Percentiles rank a stretch among this genome's conserved stretches.
These are phyloP conservation scores for Artemisia argyi DNA, from an alignment of 129 eudicot genomes.

Conservation along the genomic window DNA sequence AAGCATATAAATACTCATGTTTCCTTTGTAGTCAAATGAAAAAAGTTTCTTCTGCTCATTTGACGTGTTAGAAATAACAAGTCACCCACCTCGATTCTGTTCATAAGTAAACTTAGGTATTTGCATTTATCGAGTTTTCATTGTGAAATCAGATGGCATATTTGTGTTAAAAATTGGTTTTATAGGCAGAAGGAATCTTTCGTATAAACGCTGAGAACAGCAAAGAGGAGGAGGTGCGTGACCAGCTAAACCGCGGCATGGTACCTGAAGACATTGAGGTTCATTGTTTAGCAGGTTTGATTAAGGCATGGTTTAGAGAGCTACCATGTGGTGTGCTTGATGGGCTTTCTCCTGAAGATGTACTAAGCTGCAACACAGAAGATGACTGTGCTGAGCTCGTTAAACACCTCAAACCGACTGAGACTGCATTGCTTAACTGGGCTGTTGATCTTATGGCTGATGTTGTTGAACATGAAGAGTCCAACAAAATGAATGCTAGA, in stretches of 20 bases:
- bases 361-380: conserved; percentile 67
- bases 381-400: conserved; percentile 57
- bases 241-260: conserved; percentile 79
- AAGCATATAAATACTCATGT: no score
- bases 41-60: neutral
- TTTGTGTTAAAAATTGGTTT: neutral
- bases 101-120: neutral
- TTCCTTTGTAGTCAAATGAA: no score
- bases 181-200: conserved; percentile 81
- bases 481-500: conserved; percentile 89
- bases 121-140: neutral
- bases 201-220: conserved; percentile 89
- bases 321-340: conserved; percentile 85
- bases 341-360: conserved; percentile 86
- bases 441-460: conserved; percentile 92
- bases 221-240: conserved; percentile 72
- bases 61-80: neutral
- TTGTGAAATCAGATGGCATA: neutral
- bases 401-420: conserved; percentile 74
- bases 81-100: neutral
- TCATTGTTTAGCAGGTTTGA: conserved; percentile 79
- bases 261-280: conserved; percentile 86
- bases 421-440: conserved; percentile 76
- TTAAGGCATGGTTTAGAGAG: conserved; percentile 90
- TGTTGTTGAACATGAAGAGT: conserved; percentile 76